phyloP scores from a whole-genome alignment of 108 stramenopile genomes.

The Conticribra weissflogii region DNA sequence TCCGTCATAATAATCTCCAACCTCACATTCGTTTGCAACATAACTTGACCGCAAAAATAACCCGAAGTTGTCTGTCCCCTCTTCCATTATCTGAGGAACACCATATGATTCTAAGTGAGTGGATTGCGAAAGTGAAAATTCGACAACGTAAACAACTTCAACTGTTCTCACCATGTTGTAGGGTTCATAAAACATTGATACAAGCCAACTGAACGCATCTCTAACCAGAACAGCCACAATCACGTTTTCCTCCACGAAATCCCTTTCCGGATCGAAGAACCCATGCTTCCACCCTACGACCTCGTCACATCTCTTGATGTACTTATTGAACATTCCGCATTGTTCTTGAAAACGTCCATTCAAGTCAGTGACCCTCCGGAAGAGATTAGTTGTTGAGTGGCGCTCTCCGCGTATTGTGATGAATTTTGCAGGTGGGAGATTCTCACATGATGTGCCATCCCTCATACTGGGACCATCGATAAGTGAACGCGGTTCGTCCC shows the following conservation, averaged over 20 bases:
- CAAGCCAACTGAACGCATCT: conserved; percentile 7
- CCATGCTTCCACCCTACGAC: conserved; percentile 11
- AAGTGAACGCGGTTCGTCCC: too few species aligned
- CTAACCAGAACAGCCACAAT: conserved; percentile 6
- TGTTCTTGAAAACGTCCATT: conserved; percentile 12
- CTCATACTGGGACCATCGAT: too few species aligned
- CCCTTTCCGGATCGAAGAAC: conserved; percentile 1
- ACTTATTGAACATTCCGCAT: conserved; percentile 4
- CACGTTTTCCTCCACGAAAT: conserved; percentile 3
- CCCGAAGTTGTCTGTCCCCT: too few species aligned
- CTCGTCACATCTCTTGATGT: conserved; percentile 6
- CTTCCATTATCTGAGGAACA: too few species aligned
- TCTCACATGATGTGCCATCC: too few species aligned
- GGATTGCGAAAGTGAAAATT: too few species aligned
- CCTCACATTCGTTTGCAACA: too few species aligned
- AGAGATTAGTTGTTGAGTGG: conserved; percentile 11
- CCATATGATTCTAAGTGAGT: too few species aligned
- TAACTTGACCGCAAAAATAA: too few species aligned
- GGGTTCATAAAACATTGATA: conserved; percentile 13
- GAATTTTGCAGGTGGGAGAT: not conserved
- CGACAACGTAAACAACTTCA: too few species aligned
- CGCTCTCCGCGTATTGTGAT: conserved; percentile 5
- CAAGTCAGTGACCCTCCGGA: conserved; percentile 2
- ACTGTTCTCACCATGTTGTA: too few species aligned
- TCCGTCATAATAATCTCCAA: too few species aligned